Conservation (phyloP, 306 rosid species). For the Mucuna pruriens region DNA sequence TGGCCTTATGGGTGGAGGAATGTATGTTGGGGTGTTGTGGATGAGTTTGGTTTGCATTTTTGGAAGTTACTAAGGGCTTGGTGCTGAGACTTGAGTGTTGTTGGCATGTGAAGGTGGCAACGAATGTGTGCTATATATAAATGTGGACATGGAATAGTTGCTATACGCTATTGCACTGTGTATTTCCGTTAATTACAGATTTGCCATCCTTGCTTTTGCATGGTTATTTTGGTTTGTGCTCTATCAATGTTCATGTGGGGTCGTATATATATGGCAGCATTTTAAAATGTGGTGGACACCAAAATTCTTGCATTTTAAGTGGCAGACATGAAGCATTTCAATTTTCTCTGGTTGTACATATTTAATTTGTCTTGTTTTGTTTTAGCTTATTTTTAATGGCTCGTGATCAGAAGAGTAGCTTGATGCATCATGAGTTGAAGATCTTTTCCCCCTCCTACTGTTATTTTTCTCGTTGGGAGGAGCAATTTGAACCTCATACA, state of each 20-base stretch:
- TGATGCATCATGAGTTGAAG: slow-evolving; percentile 25
- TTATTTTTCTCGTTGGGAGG: slow-evolving; percentile 12
- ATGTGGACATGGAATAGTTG: not conserved
- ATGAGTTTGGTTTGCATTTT: slow-evolving; percentile 63
- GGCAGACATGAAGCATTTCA: slow-evolving; percentile 70
- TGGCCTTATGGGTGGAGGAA: slow-evolving; percentile 47
- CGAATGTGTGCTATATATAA: slow-evolving; percentile 1
- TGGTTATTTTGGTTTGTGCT: slow-evolving; percentile 46
- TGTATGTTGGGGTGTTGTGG: slow-evolving; percentile 34
- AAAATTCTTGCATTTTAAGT: slow-evolving; percentile 47
- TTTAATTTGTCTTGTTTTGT: slow-evolving; percentile 33
- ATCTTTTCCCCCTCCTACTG: slow-evolving; percentile 23
- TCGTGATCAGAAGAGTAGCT: not conserved
- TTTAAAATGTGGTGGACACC: slow-evolving; percentile 53
- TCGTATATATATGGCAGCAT: slow-evolving; percentile 15
- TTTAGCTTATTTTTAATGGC: slow-evolving; percentile 29
- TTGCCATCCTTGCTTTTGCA: slow-evolving; percentile 50
- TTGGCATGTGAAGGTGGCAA: slow-evolving; percentile 35
- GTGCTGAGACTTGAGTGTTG: not conserved
- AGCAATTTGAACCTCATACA: slow-evolving; percentile 27
- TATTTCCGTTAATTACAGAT: slow-evolving; percentile 43
- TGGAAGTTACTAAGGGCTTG: not conserved
- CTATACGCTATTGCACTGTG: slow-evolving; percentile 20
- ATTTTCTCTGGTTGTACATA: slow-evolving; percentile 31
- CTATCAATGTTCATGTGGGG: slow-evolving; percentile 57